These are phyloP conservation scores for Myochromella boudieri DNA, from an alignment of 768 basidiomycete species.

Conservation along the genomic window DNA sequence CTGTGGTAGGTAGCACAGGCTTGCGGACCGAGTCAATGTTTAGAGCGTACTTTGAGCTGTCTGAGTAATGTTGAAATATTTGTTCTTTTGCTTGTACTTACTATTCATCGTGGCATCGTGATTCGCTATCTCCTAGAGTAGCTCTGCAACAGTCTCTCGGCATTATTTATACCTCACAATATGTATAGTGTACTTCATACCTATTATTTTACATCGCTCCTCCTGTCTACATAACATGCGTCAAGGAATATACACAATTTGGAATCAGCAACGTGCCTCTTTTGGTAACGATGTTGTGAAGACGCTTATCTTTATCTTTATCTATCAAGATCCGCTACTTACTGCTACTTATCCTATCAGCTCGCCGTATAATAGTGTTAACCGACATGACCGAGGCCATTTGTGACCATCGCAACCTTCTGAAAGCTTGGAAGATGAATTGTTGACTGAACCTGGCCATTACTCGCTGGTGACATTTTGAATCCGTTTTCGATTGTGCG, in stretches of 20 bases:
- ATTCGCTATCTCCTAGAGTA: neutral
- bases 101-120: neutral
- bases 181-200: constrained; percentile 14
- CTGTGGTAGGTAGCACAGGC: constrained; percentile 72
- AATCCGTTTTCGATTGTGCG: neutral
- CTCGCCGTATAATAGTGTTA: too few relatives aligned
- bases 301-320: too few relatives aligned
- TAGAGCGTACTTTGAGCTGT: constrained; percentile 80
- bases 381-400: too few relatives aligned
- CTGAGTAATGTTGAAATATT: constrained; percentile 17
- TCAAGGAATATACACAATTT: too few relatives aligned
- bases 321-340: too few relatives aligned
- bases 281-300: too few relatives aligned
- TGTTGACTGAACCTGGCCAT: too few relatives aligned
- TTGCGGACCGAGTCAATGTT: constrained; percentile 89
- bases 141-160: neutral
- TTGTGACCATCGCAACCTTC: too few relatives aligned
- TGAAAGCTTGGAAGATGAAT: too few relatives aligned
- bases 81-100: constrained; percentile 10
- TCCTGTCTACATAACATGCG: neutral
- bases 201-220: neutral
- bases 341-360: too few relatives aligned
- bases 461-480: too few relatives aligned
- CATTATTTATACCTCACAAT: constrained; percentile 15
- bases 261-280: too few relatives aligned